Evolutionary conservation across 495 filamentous ascomycete species (phyloP).

Genomic region (Trichoderma reesei): DNA sequence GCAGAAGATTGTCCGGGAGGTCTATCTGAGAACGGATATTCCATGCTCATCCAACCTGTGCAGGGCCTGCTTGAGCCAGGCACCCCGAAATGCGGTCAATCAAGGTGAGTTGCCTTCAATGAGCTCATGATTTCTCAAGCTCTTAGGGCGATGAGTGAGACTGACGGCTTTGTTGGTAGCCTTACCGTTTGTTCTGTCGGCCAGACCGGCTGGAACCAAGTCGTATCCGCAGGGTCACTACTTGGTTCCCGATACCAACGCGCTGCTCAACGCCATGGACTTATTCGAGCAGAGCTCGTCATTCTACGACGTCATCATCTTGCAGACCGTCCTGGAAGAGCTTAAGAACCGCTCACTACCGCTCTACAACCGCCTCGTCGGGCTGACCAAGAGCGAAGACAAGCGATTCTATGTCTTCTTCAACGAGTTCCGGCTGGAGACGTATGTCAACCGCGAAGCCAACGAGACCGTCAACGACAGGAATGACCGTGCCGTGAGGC

Average conservation of each 20-base stretch:
- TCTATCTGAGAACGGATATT: conserved; percentile 93
- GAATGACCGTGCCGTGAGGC: conserved; percentile 85
- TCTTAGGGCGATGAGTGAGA: neutral
- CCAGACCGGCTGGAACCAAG: conserved; percentile 72
- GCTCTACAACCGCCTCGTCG: conserved; percentile 85
- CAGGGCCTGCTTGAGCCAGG: conserved; percentile 53
- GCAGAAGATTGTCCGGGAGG: conserved; percentile 93
- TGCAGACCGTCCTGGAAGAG: conserved; percentile 95
- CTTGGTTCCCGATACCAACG: conserved; percentile 92
- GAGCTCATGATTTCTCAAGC: neutral
- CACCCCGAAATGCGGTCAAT: conserved; percentile 69
- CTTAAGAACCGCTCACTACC: conserved; percentile 87
- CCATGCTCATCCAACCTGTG: conserved; percentile 94
- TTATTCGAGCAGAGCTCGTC: conserved; percentile 84
- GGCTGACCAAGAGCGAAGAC: conserved; percentile 83
- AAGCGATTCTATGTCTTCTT: conserved; percentile 98
- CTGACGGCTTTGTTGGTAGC: conserved; percentile 36
- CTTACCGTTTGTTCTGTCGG: conserved; percentile 75
- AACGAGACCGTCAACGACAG: conserved; percentile 93
- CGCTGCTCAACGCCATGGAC: conserved; percentile 90
- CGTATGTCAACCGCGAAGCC: conserved; percentile 61
- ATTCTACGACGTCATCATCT: conserved; percentile 89
- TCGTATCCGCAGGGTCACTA: conserved; percentile 82
- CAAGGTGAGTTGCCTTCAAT: conserved; percentile 42
- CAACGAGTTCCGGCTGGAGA: conserved; percentile 94